Base-by-base conservation (phyloP, 1,284 basidiomycete genomes). In the Sutorius eximius region DNA sequence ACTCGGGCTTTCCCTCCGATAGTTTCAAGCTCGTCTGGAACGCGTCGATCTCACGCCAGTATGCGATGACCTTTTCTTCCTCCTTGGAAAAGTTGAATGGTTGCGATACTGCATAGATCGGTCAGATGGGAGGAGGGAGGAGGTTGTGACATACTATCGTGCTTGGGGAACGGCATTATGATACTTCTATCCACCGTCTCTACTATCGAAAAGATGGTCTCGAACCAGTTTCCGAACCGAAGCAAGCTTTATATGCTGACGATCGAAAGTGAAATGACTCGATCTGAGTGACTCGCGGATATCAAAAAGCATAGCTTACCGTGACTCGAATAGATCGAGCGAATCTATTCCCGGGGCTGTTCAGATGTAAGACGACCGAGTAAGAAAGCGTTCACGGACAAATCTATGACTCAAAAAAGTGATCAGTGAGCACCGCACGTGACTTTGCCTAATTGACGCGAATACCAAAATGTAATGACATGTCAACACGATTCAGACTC, bases 41-140 rank as follows among this genome's bases (percentile, higher is more conserved):
- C 52, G 97, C 97, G 78, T 99, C 93, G 70, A 99, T 99, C 70
- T 95, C 94, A 60, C 84, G 81, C 97, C 97, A 99, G 75, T 87
- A 98, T 55, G 82, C 78, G 62, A 98, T 80, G 57, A 98, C 93
- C 67, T 94, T 94, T 70, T 93, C 88, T 74, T 98, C 96, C 71
- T 97, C 91, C 71, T 86, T 87, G 15, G 95, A 81, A 72, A 98
- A 98, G 75, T 89, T 86, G 76, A 98, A 95, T 32, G 81, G 79
- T 27, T 83, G 77, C 52, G 86, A 82, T 62, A 91, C 87, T 91
- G 52, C 12, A 24, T 3, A 40, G 45, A 53, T 61, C 43, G 27
- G 41, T 59, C 49, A 45, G 65, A 70, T 56, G 49, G 20, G 37
- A 45, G 18, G 10, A 29, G 3, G 16, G 15, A 22, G 3, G 6